phyloP scores from a whole-genome alignment of 2,329 filamentous ascomycete genomes.

The Rosellinia necatrix region DNA sequence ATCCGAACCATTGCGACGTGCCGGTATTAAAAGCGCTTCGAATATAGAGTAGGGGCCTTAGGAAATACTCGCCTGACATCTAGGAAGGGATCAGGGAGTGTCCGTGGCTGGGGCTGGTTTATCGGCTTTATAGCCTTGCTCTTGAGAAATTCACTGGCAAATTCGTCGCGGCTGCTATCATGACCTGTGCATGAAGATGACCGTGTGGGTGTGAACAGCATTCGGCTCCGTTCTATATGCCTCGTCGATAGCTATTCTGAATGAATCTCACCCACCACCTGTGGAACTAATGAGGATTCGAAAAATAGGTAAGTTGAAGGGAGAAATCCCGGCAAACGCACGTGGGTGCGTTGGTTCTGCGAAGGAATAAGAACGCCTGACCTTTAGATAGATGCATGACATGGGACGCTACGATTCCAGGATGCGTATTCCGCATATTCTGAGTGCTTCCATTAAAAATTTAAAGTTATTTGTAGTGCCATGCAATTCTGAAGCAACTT shows the following conservation, averaged over 20 bases:
- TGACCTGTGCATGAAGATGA: constrained; percentile 54
- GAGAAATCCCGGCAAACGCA: too few species aligned
- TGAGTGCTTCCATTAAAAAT: too few species aligned
- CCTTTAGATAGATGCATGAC: too few species aligned
- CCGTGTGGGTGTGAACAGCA: constrained; percentile 47
- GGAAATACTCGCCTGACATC: constrained; percentile 40
- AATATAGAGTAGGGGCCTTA: constrained; percentile 21
- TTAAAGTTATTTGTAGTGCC: too few species aligned
- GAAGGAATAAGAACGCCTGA: too few species aligned
- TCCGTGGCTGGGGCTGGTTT: constrained; percentile 28
- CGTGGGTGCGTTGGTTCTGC: too few species aligned
- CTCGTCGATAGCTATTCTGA: constrained; percentile 7
- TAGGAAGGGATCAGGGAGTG: constrained; percentile 30
- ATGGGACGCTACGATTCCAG: too few species aligned
- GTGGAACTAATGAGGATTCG: too few species aligned
- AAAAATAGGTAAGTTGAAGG: too few species aligned
- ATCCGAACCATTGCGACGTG: constrained; percentile 43
- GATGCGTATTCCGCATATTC: too few species aligned
- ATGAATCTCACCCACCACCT: too few species aligned
- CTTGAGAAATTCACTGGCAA: constrained; percentile 48
- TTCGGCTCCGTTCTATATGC: constrained; percentile 45
- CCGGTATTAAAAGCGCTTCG: constrained; percentile 28
- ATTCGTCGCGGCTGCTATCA: constrained; percentile 46
- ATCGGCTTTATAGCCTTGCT: constrained; percentile 36
- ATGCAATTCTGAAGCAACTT: too few species aligned